These are phyloP conservation scores for Cutaneotrichosporon sp. DNA, from an alignment of 1,284 basidiomycete species.

Conservation along the genomic window DNA sequence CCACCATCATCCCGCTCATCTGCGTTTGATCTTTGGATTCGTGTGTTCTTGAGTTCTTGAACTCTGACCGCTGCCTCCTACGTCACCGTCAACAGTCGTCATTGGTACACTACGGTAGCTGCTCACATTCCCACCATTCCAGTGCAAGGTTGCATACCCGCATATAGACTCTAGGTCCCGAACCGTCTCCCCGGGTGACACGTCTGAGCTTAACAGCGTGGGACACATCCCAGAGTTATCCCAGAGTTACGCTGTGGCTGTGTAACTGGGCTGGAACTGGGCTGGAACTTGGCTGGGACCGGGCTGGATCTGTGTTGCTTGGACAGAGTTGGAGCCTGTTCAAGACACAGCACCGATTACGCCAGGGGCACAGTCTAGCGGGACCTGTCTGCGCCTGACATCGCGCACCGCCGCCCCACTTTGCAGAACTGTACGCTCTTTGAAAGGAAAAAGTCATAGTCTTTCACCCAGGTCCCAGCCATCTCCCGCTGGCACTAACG, in stretches of 20 bases:
- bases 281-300: not conserved
- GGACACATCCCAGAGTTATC: not conserved
- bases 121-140: not conserved
- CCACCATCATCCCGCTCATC: not conserved
- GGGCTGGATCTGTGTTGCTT: not conserved
- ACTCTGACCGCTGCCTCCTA: not conserved
- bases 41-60: not conserved
- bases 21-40: not conserved
- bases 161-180: not conserved
- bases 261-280: not conserved
- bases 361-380: not conserved
- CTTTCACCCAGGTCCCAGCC: too few relatives aligned
- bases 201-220: not conserved
- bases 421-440: too few relatives aligned
- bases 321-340: too few relatives aligned
- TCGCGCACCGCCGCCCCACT: too few relatives aligned
- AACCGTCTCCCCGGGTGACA: not conserved
- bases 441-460: too few relatives aligned
- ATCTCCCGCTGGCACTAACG: too few relatives aligned
- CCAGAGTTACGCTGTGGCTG: not conserved
- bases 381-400: not conserved
- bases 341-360: too few relatives aligned
- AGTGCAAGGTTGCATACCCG: not conserved
- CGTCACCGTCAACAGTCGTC: not conserved
- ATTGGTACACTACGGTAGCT: not conserved